A percentile compares a stretch with the other conserved stretches of the same genome.
phyloP scores from a whole-genome alignment of 2,329 filamentous ascomycete genomes.

The Tolypocladium amazonense region DNA sequence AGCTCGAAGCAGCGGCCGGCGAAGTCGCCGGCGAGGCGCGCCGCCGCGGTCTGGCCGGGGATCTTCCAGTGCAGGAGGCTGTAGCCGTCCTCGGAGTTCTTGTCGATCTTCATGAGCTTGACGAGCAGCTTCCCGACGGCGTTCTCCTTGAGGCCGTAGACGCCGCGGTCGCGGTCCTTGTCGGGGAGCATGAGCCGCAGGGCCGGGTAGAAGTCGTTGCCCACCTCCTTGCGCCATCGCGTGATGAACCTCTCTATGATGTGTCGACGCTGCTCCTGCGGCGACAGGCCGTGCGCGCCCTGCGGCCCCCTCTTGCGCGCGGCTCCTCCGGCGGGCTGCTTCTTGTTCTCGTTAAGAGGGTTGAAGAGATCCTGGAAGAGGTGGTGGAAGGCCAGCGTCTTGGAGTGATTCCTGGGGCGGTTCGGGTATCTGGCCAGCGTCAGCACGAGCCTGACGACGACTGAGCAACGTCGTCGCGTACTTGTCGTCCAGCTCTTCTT shows the following conservation, averaged over 20 bases:
- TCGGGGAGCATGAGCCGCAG: slow-evolving; percentile 85
- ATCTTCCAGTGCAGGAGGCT: slow-evolving; percentile 87
- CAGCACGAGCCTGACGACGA: neutral
- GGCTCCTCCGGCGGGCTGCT: slow-evolving; percentile 53
- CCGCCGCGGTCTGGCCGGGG: slow-evolving; percentile 55
- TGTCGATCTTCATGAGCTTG: slow-evolving; percentile 84
- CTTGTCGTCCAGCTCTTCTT: slow-evolving; percentile 35
- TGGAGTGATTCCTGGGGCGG: slow-evolving; percentile 68
- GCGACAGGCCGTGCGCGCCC: slow-evolving; percentile 47
- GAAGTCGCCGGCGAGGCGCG: slow-evolving; percentile 77
- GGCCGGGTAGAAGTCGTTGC: slow-evolving; percentile 86
- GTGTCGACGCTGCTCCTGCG: slow-evolving; percentile 66
- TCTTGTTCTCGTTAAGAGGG: slow-evolving; percentile 66
- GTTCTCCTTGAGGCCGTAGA: slow-evolving; percentile 92
- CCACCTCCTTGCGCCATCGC: slow-evolving; percentile 79
- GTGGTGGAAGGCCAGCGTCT: slow-evolving; percentile 73
- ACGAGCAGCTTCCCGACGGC: slow-evolving; percentile 84
- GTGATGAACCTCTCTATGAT: slow-evolving; percentile 82
- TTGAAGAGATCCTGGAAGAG: slow-evolving; percentile 74
- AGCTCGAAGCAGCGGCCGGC: slow-evolving; percentile 81
- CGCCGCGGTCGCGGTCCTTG: slow-evolving; percentile 82
- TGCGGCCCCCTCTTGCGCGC: slow-evolving; percentile 48
- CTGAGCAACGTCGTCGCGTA: slow-evolving; percentile 7
- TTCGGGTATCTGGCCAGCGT: slow-evolving; percentile 59
- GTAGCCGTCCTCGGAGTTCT: slow-evolving; percentile 78